Evolutionary conservation across 805 yeast species (phyloP), one percentile per base, ranked within the genome.

Genomic region (Starmerella vaccinii): DNA sequence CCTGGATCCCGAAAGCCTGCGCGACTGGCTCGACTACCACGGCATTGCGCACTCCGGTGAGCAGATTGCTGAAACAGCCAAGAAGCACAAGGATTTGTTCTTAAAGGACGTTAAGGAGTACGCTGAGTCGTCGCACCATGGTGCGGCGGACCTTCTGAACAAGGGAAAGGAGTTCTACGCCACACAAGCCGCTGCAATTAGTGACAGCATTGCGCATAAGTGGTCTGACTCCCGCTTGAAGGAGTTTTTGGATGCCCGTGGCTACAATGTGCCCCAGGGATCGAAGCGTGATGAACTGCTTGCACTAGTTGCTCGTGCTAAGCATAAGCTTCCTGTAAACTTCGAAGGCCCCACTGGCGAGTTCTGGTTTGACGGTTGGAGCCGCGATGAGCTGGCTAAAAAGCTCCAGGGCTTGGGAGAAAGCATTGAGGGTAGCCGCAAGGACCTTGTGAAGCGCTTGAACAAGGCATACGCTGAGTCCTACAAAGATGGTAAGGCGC

Each of bases 281-380:
- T 49, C 59, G 18, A 55, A 62, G 33, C 59, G 62, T 46, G 72
- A 73, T 35, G 68, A 74, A 30, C 63, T 80, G 57, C 57, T 71
- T 33, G 67, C 70, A 15, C 49, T 65, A 23, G 59, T 54, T 5
- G 76, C 75, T 3, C 65, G 71, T 59, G 60, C 65, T 22, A 68
- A 74, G 59, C 67, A 70, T 46, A 55, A 57, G 49, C 59, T 61
- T 12, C 68, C 75, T 49, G 67, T 71, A 13, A 61, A 67, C 46
- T 50, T 61, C 27, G 57, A 64, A 44, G 66, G 71, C 4, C 76
- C 76, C 50, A 72, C 77, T 6, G 77, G 80, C 19, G 69, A 69
- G 30, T 73, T 75, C 74, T 65, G 77, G 50, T 80, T 78, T 60
- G 68, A 73, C 10, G 57, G 68, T 29, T 81, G 86, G 86, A 65